Evolutionary conservation across 2,329 filamentous ascomycete species (phyloP), one percentile per base, ranked within the genome.

Genomic region (Cladosporium sp.): DNA sequence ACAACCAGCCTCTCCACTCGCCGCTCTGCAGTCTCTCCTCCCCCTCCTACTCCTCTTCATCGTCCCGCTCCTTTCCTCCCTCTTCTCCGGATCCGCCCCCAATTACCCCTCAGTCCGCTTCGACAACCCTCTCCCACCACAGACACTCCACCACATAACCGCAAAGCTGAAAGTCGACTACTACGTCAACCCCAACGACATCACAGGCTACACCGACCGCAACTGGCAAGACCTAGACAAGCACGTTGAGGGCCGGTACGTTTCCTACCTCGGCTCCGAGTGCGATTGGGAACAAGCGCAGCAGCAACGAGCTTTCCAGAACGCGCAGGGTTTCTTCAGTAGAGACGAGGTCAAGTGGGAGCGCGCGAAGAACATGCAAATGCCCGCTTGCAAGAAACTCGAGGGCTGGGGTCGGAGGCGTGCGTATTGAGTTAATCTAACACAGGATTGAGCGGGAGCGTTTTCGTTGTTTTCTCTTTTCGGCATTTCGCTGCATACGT

Each of bases 291-390:
- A 98, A 72, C 72, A 80, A 55, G 71, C 78, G 41, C 73, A 78
- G 45, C 79, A 84, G 67, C 78, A 83, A 63, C 76, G 82, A 56
- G 74, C 90, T 68, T 75, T 83, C 55, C 83, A 95, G 56, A 84
- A 88, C 41, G 90, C 91, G 0, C 82, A 86, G 59, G 91, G 91
- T 3, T 95, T 90, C 86, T 89, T 95, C 63, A 90, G 82, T 67
- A 81, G 83, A 49, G 89, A 96, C 62, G 76, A 82, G 46, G 84
- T 84, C 55, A 90, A 89, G 74, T 81, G 95, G 81, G 79, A 84
- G 54, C 69, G 81, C 52, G 91, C 91, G 25, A 72, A 77, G 53
- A 71, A 71, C 18, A 76, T 84, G 75, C 72, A 78, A 39, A 76
- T 82, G 73, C 75, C 74, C 65, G 78, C 72, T 58, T 86, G 83